Evolutionary conservation across 495 filamentous ascomycete genomes (phyloP), one percentile per base, ranked within the genome.

Genomic region (Hapsidospora chrysogenum): DNA sequence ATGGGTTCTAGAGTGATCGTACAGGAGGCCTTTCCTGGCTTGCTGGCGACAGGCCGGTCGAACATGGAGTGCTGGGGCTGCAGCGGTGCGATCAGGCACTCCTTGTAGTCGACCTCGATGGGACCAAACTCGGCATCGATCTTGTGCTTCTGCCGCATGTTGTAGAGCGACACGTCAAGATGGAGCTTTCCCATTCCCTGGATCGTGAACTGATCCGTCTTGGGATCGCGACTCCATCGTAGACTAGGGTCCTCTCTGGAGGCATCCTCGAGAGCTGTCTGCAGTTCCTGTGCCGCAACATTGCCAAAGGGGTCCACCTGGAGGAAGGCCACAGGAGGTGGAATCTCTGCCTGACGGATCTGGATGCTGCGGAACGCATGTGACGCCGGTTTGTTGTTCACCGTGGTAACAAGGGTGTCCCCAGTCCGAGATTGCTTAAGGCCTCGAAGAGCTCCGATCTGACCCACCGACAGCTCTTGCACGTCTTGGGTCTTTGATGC

Each of bases 161-260:
- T 68, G 54, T 96, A 84, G 18, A 78, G 64, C 3, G 92, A 85
- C 23, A 99, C 89, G 43, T 99, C 92, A 2, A 99, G 72, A 52
- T 99, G 92, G n/a, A 99, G 70, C 35, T 93, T 83, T 2, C 92
- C 92, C 92, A 99, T 99, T 9, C 92, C 92, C 25, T 80, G 83
- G 1, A 99, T 63, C 7, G 92, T 76, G 13, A 85, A 94, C 43
- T 94, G 87, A 1, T 86, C 89, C 0, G 83, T 85, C 48, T 95
- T 92, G 43, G 86, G 78, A 47, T 96, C 84, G 15, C 78, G 58
- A 31, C 61, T 77, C 48, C 94, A 74, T 17, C 86, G 72, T n/a
- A 99, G 58, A 52, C 83, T 92, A 14, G 92, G 92, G 48, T 99
- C 92, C 59, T 99, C 92, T 31, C 92, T 70, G 0, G 92, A 63